phyloP scores from a whole-genome alignment of 2,329 filamentous ascomycete species.

The Xylaria sp. region DNA sequence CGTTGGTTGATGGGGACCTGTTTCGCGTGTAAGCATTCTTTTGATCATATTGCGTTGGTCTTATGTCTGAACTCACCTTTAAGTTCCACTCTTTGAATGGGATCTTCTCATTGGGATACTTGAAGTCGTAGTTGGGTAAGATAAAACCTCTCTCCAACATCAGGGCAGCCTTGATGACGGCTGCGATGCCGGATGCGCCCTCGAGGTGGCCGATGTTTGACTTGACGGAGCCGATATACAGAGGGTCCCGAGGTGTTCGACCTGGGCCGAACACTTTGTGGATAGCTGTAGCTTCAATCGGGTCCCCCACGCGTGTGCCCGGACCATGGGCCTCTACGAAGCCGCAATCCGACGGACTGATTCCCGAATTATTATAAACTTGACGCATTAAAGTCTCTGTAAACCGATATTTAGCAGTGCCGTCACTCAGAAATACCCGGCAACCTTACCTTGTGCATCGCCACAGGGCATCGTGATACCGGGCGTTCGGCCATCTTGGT shows the following conservation, averaged over 20 bases:
- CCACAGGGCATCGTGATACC: constrained; percentile 61
- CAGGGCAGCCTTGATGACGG: constrained; percentile 54
- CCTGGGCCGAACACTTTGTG: constrained; percentile 45
- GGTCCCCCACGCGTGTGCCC: constrained; percentile 58
- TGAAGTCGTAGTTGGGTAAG: constrained; percentile 53
- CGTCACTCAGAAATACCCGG: not conserved
- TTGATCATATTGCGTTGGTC: not conserved
- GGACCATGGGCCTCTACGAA: constrained; percentile 60
- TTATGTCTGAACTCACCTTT: constrained; percentile 31
- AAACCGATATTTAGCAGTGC: constrained; percentile 17
- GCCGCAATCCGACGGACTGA: constrained; percentile 43
- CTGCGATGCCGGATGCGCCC: constrained; percentile 53
- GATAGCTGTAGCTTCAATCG: constrained; percentile 56
- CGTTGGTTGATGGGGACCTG: constrained; percentile 46
- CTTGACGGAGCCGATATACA: constrained; percentile 53
- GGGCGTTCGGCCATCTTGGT: constrained; percentile 59
- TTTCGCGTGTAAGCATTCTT: constrained; percentile 10
- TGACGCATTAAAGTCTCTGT: constrained; percentile 46
- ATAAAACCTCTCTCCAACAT: constrained; percentile 55
- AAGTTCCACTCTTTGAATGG: constrained; percentile 54
- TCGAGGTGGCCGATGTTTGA: constrained; percentile 57
- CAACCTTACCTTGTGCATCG: constrained; percentile 47
- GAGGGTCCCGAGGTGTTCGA: constrained; percentile 44
- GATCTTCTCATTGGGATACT: constrained; percentile 52
- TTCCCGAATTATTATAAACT: constrained; percentile 45